A percentile compares a stretch with the other conserved stretches of the same genome.
phyloP scores from a whole-genome alignment of 1,284 basidiomycete genomes.

The Trametes versicolor region DNA sequence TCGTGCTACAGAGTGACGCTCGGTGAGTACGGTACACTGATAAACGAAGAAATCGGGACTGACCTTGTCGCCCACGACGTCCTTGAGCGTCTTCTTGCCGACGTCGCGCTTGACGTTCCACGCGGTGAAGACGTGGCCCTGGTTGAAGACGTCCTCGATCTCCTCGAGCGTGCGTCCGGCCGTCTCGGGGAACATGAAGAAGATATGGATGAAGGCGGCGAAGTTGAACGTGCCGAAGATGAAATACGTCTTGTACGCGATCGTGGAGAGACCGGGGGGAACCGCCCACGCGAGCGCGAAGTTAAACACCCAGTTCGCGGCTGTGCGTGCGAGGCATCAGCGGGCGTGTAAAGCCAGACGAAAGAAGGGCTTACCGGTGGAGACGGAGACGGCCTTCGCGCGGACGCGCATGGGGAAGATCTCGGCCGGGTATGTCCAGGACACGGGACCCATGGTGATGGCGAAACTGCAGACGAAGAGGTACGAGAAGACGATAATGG shows the following conservation, averaged over 20 bases:
- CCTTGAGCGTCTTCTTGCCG: conserved; percentile 67
- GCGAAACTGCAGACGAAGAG: conserved; percentile 80
- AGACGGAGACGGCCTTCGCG: conserved; percentile 75
- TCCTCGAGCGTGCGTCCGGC: conserved; percentile 78
- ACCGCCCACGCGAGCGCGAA: conserved; percentile 72
- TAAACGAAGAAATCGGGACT: neutral
- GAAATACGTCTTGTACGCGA: conserved; percentile 65
- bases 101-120: conserved; percentile 72
- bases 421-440: conserved; percentile 51
- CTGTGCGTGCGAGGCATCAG: neutral
- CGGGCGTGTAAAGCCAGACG: neutral
- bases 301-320: conserved; percentile 78
- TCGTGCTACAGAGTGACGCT: conserved; percentile 23
- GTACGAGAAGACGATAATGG: conserved; percentile 81
- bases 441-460: conserved; percentile 76
- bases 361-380: conserved; percentile 52
- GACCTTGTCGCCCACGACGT: conserved; percentile 45
- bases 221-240: conserved; percentile 84
- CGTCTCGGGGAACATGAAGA: conserved; percentile 82
- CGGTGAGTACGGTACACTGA: neutral
- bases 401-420: conserved; percentile 77
- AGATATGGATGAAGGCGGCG: conserved; percentile 71
- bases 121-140: conserved; percentile 75
- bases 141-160: conserved; percentile 77
- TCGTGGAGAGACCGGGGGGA: conserved; percentile 50